Conservation (phyloP, 1,284 basidiomycete species). For the Lignosus rhinocerotis region DNA sequence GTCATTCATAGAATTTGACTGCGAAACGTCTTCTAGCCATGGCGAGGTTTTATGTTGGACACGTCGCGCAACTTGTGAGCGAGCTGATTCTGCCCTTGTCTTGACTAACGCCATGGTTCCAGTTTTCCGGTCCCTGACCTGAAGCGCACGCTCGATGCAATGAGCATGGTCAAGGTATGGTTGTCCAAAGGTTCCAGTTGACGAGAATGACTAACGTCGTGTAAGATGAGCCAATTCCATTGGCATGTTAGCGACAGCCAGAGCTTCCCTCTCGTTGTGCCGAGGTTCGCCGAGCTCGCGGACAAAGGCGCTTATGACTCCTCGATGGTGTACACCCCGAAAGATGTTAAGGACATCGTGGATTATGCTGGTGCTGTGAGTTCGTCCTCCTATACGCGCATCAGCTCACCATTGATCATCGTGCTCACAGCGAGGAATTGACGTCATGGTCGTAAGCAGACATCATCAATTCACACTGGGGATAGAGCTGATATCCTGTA, state of each 20-base stretch:
- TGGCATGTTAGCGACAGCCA: constrained; percentile 79
- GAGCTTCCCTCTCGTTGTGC: constrained; percentile 72
- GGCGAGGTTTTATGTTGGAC: constrained; percentile 81
- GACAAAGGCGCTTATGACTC: constrained; percentile 67
- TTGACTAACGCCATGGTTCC: background rate
- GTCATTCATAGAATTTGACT: background rate
- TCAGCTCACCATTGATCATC: background rate
- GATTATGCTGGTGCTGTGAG: constrained; percentile 70
- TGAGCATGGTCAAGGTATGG: constrained; percentile 81
- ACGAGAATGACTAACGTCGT: constrained; percentile 18
- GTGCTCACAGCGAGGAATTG: constrained; percentile 64
- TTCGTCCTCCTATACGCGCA: background rate
- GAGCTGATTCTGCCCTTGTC: background rate
- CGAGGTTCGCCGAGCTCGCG: constrained; percentile 61
- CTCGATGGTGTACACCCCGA: constrained; percentile 54
- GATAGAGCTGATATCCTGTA: background rate
- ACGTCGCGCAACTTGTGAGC: constrained; percentile 59
- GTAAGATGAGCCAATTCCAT: constrained; percentile 66
- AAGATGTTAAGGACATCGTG: constrained; percentile 64
- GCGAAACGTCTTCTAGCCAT: constrained; percentile 59
- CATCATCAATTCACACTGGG: too few species aligned
- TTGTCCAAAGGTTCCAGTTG: too few species aligned
- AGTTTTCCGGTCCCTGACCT: constrained; percentile 68
- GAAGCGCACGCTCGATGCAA: constrained; percentile 75
- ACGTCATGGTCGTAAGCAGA: constrained; percentile 57